Evolutionary conservation across 805 yeast genomes (phyloP), one percentile per base, ranked within the genome.

Genomic region (Yamadazyma insecticola): DNA sequence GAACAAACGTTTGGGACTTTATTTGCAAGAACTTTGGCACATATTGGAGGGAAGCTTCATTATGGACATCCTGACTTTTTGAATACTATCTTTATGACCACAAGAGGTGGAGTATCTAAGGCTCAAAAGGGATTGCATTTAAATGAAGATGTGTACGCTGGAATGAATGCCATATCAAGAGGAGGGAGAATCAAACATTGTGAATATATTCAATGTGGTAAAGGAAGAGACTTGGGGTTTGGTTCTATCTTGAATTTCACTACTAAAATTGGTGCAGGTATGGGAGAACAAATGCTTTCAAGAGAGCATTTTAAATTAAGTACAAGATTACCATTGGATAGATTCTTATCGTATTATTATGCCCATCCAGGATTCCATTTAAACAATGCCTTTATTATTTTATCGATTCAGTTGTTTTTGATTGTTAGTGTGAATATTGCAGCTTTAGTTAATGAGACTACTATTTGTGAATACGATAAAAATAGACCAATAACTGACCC

Each of bases 31-130:
- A 83, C 92, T 15, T 66, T 83, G 49, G 81, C 90, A 40, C 87
- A 81, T 63, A 74, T 83, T 54, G 92, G 92, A 53, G 92, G 89
- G 53, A 83, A 83, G 50, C 69, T 83, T 51, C 92, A 83, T 67
- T 83, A 83, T 63, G 94, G 94, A 57, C 92, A 83, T 60, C 94
- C 94, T 32, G 94, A 83, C 72, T 83, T 83, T 63, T 60, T 83
- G 50, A 82, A 83, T 49, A 72, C 79, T 28, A 70, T 78, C 30
- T 83, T 67, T 51, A 83, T 83, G 90, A 78, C 78, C 26, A 83
- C 94, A 9, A 74, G 94, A 70, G 90, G 94, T 59, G 94, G 94
- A 64, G 78, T 83, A 32, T 82, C 92, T 9, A 83, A 83, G 53
- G 90, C 92, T 36, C 94, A 83, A 60, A 81, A 81, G 57, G 92